Base-by-base conservation (phyloP, 345 rosid species). In the Acer saccharum region DNA sequence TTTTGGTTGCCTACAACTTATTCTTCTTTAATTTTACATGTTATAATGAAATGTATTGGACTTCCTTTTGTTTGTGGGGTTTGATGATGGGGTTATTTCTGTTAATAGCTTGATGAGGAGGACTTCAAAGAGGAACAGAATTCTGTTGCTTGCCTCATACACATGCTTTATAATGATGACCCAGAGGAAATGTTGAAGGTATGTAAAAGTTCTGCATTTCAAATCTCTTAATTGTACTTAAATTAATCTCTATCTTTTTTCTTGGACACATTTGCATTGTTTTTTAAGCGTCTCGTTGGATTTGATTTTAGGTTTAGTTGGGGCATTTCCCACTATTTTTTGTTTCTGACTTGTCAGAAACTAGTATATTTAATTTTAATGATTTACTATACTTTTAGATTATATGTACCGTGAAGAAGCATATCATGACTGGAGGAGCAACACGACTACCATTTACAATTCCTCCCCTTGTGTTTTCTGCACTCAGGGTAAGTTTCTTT, bases 111-210 rank as follows among this genome's bases (percentile, higher is more conserved):
- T 82, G 97, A 92, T 73, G 98, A 94, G 84, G 97, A 94, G 83
- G 98, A 94, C 86, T 94, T 94, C 80, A 88, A 85, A 43, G 97
- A 94, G 78, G 97, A 94, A 83, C 98, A 93, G 78, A 93, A 93
- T 83, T 89, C 97, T 74, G 94, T 94, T 73, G 94, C 97, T 78
- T 87, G 93, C 68, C 93, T 94, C 64, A 90, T 91, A 77, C 94
- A 94, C 83, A 91, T 91, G 97, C 90, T 93, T 68, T 81, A 89
- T 79, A 89, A 87, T 72, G 90, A 88, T 74, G 97, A 91, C 75
- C 86, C 89, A 48, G 97, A 90, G 80, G 97, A 94, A 87, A 91
- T 94, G 98, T 85, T 84, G 17, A 91, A 92, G 95, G 98, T 94
- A 63, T 69, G 76, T 68, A 35, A 10, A 25, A 10, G 65, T 32